Evolutionary conservation across 768 basidiomycete species (phyloP).

Genomic region (Cantharellus anzutake): DNA sequence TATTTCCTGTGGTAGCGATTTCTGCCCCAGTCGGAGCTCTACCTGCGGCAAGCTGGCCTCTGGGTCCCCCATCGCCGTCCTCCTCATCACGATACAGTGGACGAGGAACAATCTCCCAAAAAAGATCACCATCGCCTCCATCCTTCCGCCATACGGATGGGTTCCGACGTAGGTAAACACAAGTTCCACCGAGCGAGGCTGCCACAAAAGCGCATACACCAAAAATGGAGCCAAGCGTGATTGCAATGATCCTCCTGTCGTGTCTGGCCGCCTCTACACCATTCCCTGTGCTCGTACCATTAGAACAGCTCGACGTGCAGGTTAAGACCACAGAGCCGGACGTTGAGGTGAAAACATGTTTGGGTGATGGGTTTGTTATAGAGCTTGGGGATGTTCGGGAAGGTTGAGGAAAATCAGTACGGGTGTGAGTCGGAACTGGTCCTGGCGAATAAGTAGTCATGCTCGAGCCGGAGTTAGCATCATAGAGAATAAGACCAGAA

Average conservation of each 20-base stretch:
- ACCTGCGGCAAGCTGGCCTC: not conserved
- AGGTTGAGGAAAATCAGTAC: constrained; percentile 14
- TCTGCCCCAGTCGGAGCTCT: not conserved
- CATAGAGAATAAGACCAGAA: constrained; percentile 34
- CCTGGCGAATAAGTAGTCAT: not conserved
- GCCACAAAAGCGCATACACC: constrained; percentile 33
- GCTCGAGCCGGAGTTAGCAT: constrained; percentile 19
- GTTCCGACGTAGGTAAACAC: constrained; percentile 16
- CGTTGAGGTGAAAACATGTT: not conserved
- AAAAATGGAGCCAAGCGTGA: constrained; percentile 43
- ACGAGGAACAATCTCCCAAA: not conserved
- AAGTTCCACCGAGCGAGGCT: constrained; percentile 14
- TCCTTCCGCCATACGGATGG: not conserved
- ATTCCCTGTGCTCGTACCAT: constrained; percentile 12
- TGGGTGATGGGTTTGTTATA: not conserved
- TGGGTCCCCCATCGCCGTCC: not conserved
- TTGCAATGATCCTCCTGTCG: constrained; percentile 19
- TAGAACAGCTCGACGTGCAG: constrained; percentile 10
- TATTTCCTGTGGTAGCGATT: not conserved
- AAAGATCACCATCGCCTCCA: not conserved
- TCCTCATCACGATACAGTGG: not conserved
- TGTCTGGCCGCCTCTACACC: constrained; percentile 7
- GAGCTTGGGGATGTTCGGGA: constrained; percentile 8
- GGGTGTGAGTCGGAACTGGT: constrained; percentile 22
- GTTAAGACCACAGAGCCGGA: not conserved